Conservation (phyloP, 768 basidiomycete species). For the Lepiota brunneoincarnata region DNA sequence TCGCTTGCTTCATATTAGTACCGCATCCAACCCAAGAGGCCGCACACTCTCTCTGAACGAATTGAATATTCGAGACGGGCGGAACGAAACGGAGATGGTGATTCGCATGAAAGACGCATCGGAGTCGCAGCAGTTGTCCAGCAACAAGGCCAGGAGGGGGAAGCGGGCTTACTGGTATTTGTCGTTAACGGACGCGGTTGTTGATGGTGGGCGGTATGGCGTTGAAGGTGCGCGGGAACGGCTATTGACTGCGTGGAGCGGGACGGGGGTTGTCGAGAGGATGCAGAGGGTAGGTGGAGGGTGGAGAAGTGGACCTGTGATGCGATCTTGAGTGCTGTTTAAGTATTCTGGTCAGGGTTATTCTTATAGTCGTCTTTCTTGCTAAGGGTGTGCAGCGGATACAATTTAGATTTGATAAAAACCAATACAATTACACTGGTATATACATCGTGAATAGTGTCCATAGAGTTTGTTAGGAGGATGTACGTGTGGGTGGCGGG, state of each 20-base stretch:
- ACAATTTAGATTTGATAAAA: too few species aligned
- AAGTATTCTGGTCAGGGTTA: too few species aligned
- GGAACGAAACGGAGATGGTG: constrained; percentile 30
- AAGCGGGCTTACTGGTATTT: constrained; percentile 33
- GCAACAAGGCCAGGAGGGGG: background rate
- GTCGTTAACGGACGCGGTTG: constrained; percentile 23
- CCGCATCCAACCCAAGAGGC: constrained; percentile 22
- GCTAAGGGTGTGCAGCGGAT: background rate
- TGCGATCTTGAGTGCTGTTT: constrained; percentile 10
- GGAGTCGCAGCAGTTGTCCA: too few species aligned
- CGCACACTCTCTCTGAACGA: constrained; percentile 21
- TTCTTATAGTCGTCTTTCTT: too few species aligned
- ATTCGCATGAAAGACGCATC: constrained; percentile 24
- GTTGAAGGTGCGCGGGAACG: constrained; percentile 23
- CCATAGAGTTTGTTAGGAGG: background rate
- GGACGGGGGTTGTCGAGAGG: constrained; percentile 13
- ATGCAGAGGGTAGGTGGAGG: constrained; percentile 14
- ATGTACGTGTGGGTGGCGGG: background rate
- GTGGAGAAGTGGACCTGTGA: constrained; percentile 27
- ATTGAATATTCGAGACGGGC: constrained; percentile 27
- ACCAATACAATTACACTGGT: too few species aligned
- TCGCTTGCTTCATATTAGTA: constrained; percentile 7
- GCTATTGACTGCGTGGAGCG: constrained; percentile 26
- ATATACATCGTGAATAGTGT: background rate
- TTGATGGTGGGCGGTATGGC: constrained; percentile 21